Base-by-base conservation (phyloP, 306 rosid species). In the Cucumis hystrix region DNA sequence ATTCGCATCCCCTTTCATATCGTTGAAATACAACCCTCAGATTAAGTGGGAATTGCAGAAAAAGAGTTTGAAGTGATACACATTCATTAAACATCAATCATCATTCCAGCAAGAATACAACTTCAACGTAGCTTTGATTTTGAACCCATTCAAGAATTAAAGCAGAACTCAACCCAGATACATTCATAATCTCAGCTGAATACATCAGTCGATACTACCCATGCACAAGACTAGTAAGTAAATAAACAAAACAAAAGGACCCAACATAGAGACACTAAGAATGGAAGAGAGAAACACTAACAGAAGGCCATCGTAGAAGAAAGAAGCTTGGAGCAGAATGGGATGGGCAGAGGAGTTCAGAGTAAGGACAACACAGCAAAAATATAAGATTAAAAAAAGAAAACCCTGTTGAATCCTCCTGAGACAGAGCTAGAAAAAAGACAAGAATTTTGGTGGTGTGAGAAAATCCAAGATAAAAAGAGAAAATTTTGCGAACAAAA, bases 271-370 rank as follows among this genome's bases (percentile, higher is more conserved):
- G 33, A 47, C 76, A 41, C 10, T 8, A 58, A 20, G 37, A 43
- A 37, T 10, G 78, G 49, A 4, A 18, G 51, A 74, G 20, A 74
- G 65, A 74, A 57, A 56, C 47, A 75, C 78, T 75, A 20, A 75
- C 78, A 75, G 47, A 54, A 55, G 16, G 78, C 66, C 78, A 75
- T 75, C 25, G 17, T 15, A 67, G 75, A 66, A 45, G 37, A 41
- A 45, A 45, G 12, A 71, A 47, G 76, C 41, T 51, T 23, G 4
- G 10, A 14, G 55, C 6, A 23, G 23, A 20, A 54, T 21, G 41
- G 41, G 6, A 54, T 21, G 41, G 41, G 10, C 59, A 49, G 76
- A 45, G 73, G 60, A 71, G 60, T 71, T 71, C 41, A 71, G 59
- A 71, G 41, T 21, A 30, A 49, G 76, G 41, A 6, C 75, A 70